Evolutionary conservation across 163 green algal species (phyloP).

Genomic region (Volvox carteri): DNA sequence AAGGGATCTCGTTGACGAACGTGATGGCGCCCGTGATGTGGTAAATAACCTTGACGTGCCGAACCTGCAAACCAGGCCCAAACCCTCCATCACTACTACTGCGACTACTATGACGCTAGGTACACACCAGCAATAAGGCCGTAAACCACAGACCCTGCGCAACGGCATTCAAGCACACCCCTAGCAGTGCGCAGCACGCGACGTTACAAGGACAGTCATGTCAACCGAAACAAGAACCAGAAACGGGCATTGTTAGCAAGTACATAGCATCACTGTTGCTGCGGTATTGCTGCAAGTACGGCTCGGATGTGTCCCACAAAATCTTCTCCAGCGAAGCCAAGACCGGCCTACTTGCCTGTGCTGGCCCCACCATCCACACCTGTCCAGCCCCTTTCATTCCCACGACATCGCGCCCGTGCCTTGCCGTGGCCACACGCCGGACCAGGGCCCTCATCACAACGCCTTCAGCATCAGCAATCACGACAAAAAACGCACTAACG

Average conservation of each 20-base stretch:
- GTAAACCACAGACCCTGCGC: too few species aligned
- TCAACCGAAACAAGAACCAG: too few species aligned
- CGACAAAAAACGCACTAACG: neutral
- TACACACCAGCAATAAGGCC: too few species aligned
- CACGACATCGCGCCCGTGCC: neutral
- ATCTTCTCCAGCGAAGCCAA: slow-evolving; percentile 22
- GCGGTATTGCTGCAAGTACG: too few species aligned
- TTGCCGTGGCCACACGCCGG: neutral
- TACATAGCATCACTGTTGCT: too few species aligned
- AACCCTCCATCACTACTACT: neutral
- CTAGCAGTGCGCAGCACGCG: too few species aligned
- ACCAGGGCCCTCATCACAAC: slow-evolving; percentile 32
- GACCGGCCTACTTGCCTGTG: neutral
- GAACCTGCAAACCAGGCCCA: slow-evolving; percentile 78
- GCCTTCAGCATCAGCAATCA: slow-evolving; percentile 36
- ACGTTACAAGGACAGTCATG: too few species aligned
- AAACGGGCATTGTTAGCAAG: too few species aligned
- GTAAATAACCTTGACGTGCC: slow-evolving; percentile 98
- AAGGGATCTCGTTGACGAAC: slow-evolving; percentile 98
- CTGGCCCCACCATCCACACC: neutral
- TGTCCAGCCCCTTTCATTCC: neutral
- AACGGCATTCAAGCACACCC: too few species aligned
- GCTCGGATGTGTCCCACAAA: too few species aligned
- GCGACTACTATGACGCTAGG: neutral
- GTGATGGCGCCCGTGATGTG: slow-evolving; percentile 99